Conservation (phyloP, 2,329 filamentous ascomycete species). For the Mycogone perniciosa region DNA sequence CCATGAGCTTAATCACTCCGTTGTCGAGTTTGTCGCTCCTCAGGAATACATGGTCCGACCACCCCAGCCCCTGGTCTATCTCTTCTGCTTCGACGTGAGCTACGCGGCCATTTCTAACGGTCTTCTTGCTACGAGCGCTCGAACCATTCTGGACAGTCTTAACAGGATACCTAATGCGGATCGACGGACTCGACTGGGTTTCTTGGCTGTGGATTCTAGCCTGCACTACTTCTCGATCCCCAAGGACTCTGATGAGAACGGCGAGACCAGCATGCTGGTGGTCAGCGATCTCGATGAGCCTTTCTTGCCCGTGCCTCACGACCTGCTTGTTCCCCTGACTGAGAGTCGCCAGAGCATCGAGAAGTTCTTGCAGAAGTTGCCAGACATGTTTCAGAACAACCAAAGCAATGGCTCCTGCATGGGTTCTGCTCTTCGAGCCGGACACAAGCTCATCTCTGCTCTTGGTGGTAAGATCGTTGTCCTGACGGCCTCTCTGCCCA, state of each 20-base stretch:
- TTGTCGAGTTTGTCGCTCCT: conserved; percentile 94
- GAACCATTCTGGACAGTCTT: conserved; percentile 90
- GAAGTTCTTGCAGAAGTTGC: conserved; percentile 81
- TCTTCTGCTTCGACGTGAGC: conserved; percentile 94
- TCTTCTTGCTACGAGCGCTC: conserved; percentile 82
- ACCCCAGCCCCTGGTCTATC: conserved; percentile 88
- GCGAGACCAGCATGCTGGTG: conserved; percentile 84
- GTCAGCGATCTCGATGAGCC: conserved; percentile 94
- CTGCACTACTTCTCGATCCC: conserved; percentile 95
- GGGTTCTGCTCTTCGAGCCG: conserved; percentile 86
- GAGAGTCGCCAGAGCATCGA: conserved; percentile 91
- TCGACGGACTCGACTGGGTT: conserved; percentile 83
- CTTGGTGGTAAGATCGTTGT: conserved; percentile 94
- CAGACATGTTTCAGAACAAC: conserved; percentile 94
- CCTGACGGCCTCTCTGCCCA: conserved; percentile 82
- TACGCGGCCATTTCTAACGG: conserved; percentile 85
- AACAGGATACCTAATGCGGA: conserved; percentile 98
- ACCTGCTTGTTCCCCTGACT: conserved; percentile 80
- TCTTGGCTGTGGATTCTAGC: conserved; percentile 90
- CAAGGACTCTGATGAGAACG: conserved; percentile 76
- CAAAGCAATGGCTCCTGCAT: conserved; percentile 87
- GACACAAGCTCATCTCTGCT: conserved; percentile 90
- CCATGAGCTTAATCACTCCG: conserved; percentile 88
- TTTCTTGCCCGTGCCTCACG: conserved; percentile 88
- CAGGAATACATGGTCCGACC: conserved; percentile 99